Evolutionary conservation across 2,329 filamentous ascomycete genomes (phyloP), one percentile per base, ranked within the genome.

Genomic region (Colletotrichum abscissum): DNA sequence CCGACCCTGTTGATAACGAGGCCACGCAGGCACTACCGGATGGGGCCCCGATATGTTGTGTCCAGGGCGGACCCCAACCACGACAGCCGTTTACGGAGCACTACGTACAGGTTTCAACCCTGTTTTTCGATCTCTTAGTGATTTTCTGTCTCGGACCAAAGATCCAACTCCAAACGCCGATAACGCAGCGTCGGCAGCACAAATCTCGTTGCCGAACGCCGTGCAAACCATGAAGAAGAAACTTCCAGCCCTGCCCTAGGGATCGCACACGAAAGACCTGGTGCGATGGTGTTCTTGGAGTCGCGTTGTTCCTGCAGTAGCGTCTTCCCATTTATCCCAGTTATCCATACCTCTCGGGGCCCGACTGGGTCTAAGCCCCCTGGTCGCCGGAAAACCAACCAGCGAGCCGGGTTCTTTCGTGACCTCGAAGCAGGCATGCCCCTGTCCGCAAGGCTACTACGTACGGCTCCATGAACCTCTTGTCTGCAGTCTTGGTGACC

Each of bases 241-340:
- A 30, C 22, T 35, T 55, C 64, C 16, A 30, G 56, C 26, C 42
- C 42, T 64, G 30, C 64, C 33, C 65, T 56, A 33, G 57, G 22
- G n/a, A 56, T 14, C 54, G 24, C 57, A 55, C 49, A 33, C 24
- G n/a, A 60, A 42, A 58, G 59, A 56, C 64, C 68, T 72, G 67
- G 49, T 62, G 38, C 49, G 70, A 57, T 70, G 55, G 64, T 68
- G 49, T 71, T 63, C 68, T 56, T 49, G 26, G 26, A 49, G 58
- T 55, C 64, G 60, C 12, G 60, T 54, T 67, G 73, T 74, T 63
- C 73, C 66, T 75, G 71, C 66, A 75, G 66, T 75, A 71, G 70
- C 62, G 70, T 63, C 60, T 19, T 69, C 57, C 66, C 28, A 24
- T 42, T 66, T 54, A 54, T 69, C 67, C 69, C 60, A 46, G 67